A percentile compares a stretch with the other conserved stretches of the same genome.
Conservation (phyloP, 2,329 filamentous ascomycete genomes). For the Atkinsonella hypoxylon region DNA sequence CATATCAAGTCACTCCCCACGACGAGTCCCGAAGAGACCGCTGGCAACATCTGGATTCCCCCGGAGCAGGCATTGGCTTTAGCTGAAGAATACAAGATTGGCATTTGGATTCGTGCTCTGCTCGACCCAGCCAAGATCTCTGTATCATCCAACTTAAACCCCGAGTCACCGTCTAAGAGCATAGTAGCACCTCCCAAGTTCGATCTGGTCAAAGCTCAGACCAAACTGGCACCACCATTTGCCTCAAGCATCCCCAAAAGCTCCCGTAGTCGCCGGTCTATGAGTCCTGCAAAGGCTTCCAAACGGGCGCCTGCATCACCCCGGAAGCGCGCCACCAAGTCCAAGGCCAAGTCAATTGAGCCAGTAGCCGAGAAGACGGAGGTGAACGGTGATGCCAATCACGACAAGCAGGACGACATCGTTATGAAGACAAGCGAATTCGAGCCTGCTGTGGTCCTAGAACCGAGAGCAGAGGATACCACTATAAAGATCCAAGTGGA, state of each 20-base stretch:
- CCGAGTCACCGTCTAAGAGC: conserved; percentile 58
- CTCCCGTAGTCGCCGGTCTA: conserved; percentile 42
- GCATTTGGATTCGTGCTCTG: conserved; percentile 81
- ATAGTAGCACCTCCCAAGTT: conserved; percentile 77
- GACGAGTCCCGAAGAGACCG: conserved; percentile 83
- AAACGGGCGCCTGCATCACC: conserved; percentile 39
- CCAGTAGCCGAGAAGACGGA: conserved; percentile 15
- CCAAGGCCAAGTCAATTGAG: conserved; percentile 28
- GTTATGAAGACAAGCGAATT: conserved; percentile 36
- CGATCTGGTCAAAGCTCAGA: conserved; percentile 37
- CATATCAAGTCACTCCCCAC: conserved; percentile 75
- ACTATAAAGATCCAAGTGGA: conserved; percentile 61
- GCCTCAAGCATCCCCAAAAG: conserved; percentile 32
- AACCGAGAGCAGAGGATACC: conserved; percentile 41
- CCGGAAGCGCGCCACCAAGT: conserved; percentile 38
- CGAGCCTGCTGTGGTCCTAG: conserved; percentile 35
- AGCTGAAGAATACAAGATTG: conserved; percentile 77
- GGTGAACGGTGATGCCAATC: conserved; percentile 19
- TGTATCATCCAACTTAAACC: conserved; percentile 41
- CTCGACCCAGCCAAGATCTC: conserved; percentile 76
- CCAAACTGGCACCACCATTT: conserved; percentile 36
- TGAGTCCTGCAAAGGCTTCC: conserved; percentile 41
- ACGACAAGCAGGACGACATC: conserved; percentile 20
- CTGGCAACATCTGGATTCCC: conserved; percentile 93
- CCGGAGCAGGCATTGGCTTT: conserved; percentile 70